These are phyloP conservation scores for Pythium dissotocum DNA, from an alignment of 352 stramenopile genomes.

Conservation along the genomic window DNA sequence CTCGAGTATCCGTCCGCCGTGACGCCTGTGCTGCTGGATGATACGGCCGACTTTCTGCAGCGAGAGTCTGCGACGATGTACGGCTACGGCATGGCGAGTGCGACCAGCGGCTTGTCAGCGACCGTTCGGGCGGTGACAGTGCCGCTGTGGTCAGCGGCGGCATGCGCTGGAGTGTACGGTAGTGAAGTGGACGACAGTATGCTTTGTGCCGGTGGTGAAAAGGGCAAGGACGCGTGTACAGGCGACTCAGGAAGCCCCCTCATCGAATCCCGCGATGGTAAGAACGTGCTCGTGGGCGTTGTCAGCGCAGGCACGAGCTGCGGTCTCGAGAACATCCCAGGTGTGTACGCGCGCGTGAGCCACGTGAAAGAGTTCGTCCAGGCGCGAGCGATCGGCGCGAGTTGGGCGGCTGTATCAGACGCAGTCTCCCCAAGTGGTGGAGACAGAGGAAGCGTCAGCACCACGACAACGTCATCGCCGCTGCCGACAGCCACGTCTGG, in stretches of 20 bases:
- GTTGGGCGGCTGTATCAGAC: background rate
- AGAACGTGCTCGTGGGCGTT: constrained; percentile 14
- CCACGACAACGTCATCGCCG: background rate
- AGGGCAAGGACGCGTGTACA: constrained; percentile 28
- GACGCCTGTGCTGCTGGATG: constrained; percentile 13
- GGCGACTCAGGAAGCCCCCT: constrained; percentile 34
- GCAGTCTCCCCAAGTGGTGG: background rate
- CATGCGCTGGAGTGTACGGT: background rate
- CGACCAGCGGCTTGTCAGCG: constrained; percentile 17
- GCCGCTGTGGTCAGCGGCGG: constrained; percentile 18
- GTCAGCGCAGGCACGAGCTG: constrained; percentile 24
- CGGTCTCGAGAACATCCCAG: constrained; percentile 18
- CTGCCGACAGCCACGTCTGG: background rate
- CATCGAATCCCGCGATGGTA: background rate
- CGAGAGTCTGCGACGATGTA: constrained; percentile 26
- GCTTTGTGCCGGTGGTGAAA: constrained; percentile 32
- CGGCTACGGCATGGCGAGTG: constrained; percentile 31
- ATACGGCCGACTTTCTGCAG: constrained; percentile 9
- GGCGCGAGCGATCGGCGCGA: constrained; percentile 8
- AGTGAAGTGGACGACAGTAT: constrained; percentile 22
- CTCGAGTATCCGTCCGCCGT: constrained; percentile 7
- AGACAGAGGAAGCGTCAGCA: background rate
- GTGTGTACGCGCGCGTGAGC: constrained; percentile 19
- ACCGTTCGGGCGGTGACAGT: constrained; percentile 17
- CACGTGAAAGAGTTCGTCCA: constrained; percentile 15